A percentile compares a stretch with the other conserved stretches of the same genome.
These are phyloP conservation scores for Typha latifolia DNA, from an alignment of 176 grass and related monocot genomes.

Conservation along the genomic window DNA sequence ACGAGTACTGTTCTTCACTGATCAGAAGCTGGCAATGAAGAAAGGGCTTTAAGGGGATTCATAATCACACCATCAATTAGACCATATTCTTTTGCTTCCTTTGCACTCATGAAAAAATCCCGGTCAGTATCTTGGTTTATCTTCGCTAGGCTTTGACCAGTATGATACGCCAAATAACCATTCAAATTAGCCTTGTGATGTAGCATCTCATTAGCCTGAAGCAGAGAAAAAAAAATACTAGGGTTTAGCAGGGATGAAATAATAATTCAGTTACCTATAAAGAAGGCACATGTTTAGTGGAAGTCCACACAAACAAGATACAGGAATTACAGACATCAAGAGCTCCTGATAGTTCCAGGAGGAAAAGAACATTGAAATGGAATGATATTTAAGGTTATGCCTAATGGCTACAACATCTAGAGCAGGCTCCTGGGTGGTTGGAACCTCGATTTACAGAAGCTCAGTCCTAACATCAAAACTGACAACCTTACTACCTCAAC, in stretches of 20 bases:
- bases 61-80: constrained; percentile 73
- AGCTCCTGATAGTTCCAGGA: too few species aligned
- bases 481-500: too few species aligned
- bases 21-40: constrained; percentile 44
- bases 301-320: too few species aligned
- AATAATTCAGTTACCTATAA: not conserved
- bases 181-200: constrained; percentile 87
- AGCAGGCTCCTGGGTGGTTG: too few species aligned
- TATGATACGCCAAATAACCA: constrained; percentile 83
- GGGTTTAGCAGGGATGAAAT: not conserved
- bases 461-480: too few species aligned
- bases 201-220: constrained; percentile 78
- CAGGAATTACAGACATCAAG: too few species aligned
- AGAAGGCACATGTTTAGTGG: too few species aligned
- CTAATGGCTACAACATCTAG: too few species aligned
- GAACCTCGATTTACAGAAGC: too few species aligned
- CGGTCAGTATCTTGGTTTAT: constrained; percentile 78
- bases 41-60: constrained; percentile 75
- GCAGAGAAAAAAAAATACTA: not conserved
- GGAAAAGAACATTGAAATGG: too few species aligned
- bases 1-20: not conserved
- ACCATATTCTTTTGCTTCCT: constrained; percentile 90
- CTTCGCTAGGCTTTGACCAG: constrained; percentile 69
- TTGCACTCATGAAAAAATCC: constrained; percentile 88
- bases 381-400: too few species aligned